Base-by-base conservation (phyloP, 164 flowering plant species). In the Sedum album region DNA sequence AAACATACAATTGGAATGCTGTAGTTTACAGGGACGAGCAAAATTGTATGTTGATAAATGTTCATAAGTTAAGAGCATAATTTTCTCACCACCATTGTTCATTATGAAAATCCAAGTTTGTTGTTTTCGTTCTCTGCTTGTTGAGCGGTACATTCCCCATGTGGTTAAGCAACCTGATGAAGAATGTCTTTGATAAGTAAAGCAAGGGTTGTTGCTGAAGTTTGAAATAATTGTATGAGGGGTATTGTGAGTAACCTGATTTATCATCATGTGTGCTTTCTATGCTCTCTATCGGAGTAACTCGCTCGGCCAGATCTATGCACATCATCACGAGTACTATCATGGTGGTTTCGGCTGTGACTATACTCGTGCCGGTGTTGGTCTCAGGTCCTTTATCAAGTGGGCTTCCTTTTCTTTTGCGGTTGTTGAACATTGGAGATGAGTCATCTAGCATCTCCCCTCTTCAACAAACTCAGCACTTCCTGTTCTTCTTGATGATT, bases 391-490 rank as follows among this genome's bases (percentile, higher is more conserved):
- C 61, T 38, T 62, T 73, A n/a, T 73, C 75, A 7, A 61, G 57
- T 10, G 76, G 70, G 66, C 77, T 77, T 5, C 80, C 76, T 62
- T 75, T 79, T 66, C 77, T 75, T 73, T 77, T 77, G 23, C 78
- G 73, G 25, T 26, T 65, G 65, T 60, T 77, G 44, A 68, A 11
- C 68, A 46, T 67, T 9, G 80, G 75, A 2, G 77, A 75, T 63
- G 66, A 67, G 66, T 77, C 79, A 70, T 76, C 79, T 15, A 76
- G 13, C 74, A 81, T 70, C 70, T 81, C 83, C 63, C 81, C 82
- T 76, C 80, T 70, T 77, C 84, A 2, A 73, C 68, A 65, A 67
- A 57, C 62, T 57, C 62, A 10, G 33, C 4, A 5, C 62, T 57
- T 30, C 69, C 73, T 17, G 31, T 55, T 60, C 38, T 69, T 36